Evolutionary conservation across 2,329 filamentous ascomycete species (phyloP).

Genomic region (Talaromyces sp.): DNA sequence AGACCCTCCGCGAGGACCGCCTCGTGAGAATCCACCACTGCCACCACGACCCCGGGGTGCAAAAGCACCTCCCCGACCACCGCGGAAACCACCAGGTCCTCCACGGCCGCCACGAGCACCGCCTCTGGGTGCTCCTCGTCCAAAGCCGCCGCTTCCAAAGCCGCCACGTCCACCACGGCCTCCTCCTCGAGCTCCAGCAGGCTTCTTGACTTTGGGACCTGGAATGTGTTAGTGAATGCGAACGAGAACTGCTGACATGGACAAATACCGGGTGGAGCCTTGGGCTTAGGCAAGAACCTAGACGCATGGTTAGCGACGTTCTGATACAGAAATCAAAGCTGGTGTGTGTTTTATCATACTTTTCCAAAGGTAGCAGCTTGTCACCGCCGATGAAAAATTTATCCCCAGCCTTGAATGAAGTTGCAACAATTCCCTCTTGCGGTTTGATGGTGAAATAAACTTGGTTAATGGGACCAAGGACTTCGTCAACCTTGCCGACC

Average conservation of each 20-base stretch:
- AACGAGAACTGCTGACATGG: constrained; percentile 3
- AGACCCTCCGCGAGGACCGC: constrained; percentile 28
- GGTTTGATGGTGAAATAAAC: constrained; percentile 99
- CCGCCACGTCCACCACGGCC: constrained; percentile 46
- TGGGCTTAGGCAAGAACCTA: constrained; percentile 89
- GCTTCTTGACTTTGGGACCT: constrained; percentile 65
- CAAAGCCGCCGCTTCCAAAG: constrained; percentile 28
- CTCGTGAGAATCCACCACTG: constrained; percentile 24
- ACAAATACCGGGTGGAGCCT: constrained; percentile 54
- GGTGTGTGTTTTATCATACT: constrained; percentile 38
- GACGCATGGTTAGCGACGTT: background rate
- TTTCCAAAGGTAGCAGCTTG: constrained; percentile 90
- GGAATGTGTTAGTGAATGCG: constrained; percentile 25
- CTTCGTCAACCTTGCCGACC: constrained; percentile 96
- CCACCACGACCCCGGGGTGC: constrained; percentile 17
- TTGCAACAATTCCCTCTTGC: constrained; percentile 89
- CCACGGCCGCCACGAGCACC: constrained; percentile 28
- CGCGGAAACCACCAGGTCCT: constrained; percentile 10
- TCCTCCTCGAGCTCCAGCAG: constrained; percentile 54
- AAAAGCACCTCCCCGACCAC: constrained; percentile 7
- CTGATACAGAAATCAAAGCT: background rate
- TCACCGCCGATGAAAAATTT: constrained; percentile 95
- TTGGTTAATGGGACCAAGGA: constrained; percentile 94
- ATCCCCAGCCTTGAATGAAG: constrained; percentile 91
- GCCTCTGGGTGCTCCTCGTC: constrained; percentile 37